phyloP scores from a whole-genome alignment of 1,284 basidiomycete species.

The Leccinum cinnamomeum region DNA sequence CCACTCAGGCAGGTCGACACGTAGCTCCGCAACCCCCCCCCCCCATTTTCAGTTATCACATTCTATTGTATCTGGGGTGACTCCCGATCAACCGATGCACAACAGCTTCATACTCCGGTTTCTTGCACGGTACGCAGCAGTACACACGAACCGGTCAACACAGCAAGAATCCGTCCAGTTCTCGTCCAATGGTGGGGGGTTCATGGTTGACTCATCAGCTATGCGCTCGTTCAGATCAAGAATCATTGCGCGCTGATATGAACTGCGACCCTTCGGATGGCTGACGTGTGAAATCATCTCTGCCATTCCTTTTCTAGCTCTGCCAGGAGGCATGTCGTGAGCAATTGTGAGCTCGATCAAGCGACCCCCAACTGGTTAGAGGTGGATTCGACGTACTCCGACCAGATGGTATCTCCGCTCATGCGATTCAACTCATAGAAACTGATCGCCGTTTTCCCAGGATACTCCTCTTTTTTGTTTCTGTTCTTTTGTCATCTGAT shows the following conservation, averaged over 20 bases:
- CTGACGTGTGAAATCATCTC: slow-evolving; percentile 6
- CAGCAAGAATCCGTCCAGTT: slow-evolving; percentile 20
- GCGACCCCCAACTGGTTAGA: slow-evolving; percentile 1
- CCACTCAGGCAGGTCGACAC: slow-evolving; percentile 18
- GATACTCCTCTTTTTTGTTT: slow-evolving; percentile 1
- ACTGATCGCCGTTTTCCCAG: background rate
- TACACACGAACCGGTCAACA: slow-evolving; percentile 20
- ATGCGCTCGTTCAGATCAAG: background rate
- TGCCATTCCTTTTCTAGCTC: slow-evolving; percentile 5
- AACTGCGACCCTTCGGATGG: slow-evolving; percentile 10
- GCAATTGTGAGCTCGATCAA: slow-evolving; percentile 6
- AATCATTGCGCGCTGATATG: slow-evolving; percentile 5
- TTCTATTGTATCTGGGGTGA: slow-evolving; percentile 20
- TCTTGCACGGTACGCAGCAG: slow-evolving; percentile 17
- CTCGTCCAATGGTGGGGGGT: slow-evolving; percentile 27
- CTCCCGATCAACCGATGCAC: slow-evolving; percentile 2
- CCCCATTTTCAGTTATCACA: slow-evolving; percentile 15
- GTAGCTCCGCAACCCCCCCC: slow-evolving; percentile 6
- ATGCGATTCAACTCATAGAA: slow-evolving; percentile 14
- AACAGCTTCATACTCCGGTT: slow-evolving; percentile 8
- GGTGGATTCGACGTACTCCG: background rate
- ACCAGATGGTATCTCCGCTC: slow-evolving; percentile 7
- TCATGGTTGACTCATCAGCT: slow-evolving; percentile 22
- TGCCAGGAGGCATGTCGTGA: slow-evolving; percentile 4
- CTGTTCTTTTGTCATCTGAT: background rate